phyloP scores from a whole-genome alignment of 352 stramenopile genomes.

The Achlya hypogyna region DNA sequence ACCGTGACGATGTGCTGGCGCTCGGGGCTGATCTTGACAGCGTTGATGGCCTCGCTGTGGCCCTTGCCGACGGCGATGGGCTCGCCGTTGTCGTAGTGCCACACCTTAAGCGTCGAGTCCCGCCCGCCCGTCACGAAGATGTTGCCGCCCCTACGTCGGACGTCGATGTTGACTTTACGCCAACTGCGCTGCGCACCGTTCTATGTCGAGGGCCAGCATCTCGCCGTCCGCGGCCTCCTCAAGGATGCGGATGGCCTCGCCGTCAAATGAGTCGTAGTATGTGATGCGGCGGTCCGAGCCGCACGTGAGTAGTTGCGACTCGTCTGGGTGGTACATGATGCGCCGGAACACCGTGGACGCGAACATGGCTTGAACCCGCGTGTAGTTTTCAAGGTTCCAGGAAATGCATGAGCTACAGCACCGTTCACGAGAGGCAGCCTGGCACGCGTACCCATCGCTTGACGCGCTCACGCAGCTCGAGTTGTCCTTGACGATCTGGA shows the following conservation, averaged over 20 bases:
- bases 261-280: conserved; percentile 95
- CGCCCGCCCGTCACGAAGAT: conserved; percentile 87
- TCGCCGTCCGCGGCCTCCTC: conserved; percentile 85
- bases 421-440: background rate
- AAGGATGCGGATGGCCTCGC: conserved; percentile 89
- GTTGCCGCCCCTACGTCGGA: conserved; percentile 39
- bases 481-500: conserved; percentile 68
- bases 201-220: conserved; percentile 91
- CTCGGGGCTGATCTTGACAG: conserved; percentile 90
- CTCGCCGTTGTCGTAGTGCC: conserved; percentile 95
- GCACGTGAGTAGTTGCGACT: conserved; percentile 94
- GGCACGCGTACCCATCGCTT: conserved; percentile 36
- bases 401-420: conserved; percentile 86
- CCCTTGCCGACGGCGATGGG: conserved; percentile 79
- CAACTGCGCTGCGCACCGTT: conserved; percentile 28
- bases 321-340: conserved; percentile 93
- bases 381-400: conserved; percentile 91
- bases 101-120: conserved; percentile 91
- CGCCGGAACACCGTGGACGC: conserved; percentile 92
- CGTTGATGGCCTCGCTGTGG: conserved; percentile 90
- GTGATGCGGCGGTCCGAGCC: conserved; percentile 92
- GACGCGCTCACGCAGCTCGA: conserved; percentile 67
- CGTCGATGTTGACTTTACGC: background rate
- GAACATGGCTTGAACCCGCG: conserved; percentile 92
- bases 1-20: conserved; percentile 90